Percentiles rank a stretch among this genome's conserved stretches.
Evolutionary conservation across 768 basidiomycete species (phyloP).

Genomic region (Leccinum incarnatum): DNA sequence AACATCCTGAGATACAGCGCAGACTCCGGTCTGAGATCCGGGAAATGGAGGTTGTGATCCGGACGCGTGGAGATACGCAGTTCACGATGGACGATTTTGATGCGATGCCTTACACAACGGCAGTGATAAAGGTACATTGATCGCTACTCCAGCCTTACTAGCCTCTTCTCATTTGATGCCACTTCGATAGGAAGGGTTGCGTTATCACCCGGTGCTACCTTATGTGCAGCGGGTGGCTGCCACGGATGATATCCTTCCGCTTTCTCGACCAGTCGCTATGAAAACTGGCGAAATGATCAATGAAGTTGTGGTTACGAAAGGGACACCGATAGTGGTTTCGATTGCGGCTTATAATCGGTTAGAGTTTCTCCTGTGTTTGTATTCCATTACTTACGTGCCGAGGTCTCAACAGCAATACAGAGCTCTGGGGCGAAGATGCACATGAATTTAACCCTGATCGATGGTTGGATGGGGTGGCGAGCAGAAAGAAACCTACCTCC

Average conservation of each 20-base stretch:
- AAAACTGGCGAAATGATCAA: conserved; percentile 42
- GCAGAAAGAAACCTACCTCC: conserved; percentile 17
- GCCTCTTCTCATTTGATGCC: not conserved
- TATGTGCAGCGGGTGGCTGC: conserved; percentile 49
- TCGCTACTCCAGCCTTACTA: conserved; percentile 10
- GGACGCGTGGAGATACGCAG: conserved; percentile 11
- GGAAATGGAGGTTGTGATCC: conserved; percentile 2
- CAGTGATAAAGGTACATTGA: conserved; percentile 33
- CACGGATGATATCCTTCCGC: conserved; percentile 59
- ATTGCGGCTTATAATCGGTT: conserved; percentile 57
- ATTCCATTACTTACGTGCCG: not conserved
- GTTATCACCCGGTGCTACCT: conserved; percentile 49
- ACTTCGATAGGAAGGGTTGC: conserved; percentile 42
- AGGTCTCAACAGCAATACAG: conserved; percentile 18
- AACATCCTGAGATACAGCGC: conserved; percentile 53
- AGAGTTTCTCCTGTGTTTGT: not conserved
- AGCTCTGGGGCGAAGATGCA: conserved; percentile 33
- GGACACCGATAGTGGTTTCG: conserved; percentile 45
- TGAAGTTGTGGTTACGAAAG: conserved; percentile 48
- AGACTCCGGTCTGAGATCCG: conserved; percentile 46
- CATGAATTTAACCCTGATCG: conserved; percentile 31
- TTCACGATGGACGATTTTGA: conserved; percentile 43
- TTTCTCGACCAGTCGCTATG: conserved; percentile 50
- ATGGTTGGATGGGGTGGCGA: conserved; percentile 21
- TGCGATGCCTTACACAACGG: conserved; percentile 46